These are phyloP conservation scores for Styphnolobium japonicum DNA, from an alignment of 306 rosid species.

Conservation along the genomic window DNA sequence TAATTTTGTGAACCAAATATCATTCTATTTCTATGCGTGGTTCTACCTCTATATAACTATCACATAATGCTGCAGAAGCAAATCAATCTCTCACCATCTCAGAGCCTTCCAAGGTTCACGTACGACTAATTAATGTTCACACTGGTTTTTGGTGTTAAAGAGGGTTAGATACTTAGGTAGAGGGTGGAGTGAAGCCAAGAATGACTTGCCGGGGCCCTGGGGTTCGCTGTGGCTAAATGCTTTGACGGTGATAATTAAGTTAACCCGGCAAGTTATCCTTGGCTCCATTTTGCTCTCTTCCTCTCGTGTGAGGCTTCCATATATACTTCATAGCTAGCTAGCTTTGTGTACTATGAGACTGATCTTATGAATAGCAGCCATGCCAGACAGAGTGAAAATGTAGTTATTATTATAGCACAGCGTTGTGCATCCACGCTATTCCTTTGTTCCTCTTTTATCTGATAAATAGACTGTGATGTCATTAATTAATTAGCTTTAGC, in stretches of 20 bases:
- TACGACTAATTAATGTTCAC: too few relatives aligned
- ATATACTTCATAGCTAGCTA: not conserved
- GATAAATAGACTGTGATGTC: too few relatives aligned
- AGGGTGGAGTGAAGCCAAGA: not conserved
- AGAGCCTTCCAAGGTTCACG: too few relatives aligned
- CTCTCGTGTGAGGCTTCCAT: not conserved
- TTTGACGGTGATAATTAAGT: not conserved
- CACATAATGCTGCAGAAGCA: not conserved
- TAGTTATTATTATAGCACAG: too few relatives aligned
- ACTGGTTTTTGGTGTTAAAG: not conserved
- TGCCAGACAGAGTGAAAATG: too few relatives aligned
- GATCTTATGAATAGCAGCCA: not conserved
- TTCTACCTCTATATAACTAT: too few relatives aligned
- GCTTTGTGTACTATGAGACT: not conserved
- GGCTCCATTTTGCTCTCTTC: not conserved
- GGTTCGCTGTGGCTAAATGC: too few relatives aligned
- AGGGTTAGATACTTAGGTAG: not conserved
- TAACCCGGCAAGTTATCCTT: not conserved
- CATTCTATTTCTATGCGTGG: not conserved
- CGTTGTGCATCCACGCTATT: too few relatives aligned
- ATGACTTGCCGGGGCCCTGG: constrained; percentile 19
- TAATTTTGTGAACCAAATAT: not conserved
- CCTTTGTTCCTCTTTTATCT: too few relatives aligned
- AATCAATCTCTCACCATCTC: not conserved
- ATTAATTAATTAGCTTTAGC: too few relatives aligned